Evolutionary conservation across 2,329 filamentous ascomycete genomes (phyloP).

Genomic region (Penicillium sp.): DNA sequence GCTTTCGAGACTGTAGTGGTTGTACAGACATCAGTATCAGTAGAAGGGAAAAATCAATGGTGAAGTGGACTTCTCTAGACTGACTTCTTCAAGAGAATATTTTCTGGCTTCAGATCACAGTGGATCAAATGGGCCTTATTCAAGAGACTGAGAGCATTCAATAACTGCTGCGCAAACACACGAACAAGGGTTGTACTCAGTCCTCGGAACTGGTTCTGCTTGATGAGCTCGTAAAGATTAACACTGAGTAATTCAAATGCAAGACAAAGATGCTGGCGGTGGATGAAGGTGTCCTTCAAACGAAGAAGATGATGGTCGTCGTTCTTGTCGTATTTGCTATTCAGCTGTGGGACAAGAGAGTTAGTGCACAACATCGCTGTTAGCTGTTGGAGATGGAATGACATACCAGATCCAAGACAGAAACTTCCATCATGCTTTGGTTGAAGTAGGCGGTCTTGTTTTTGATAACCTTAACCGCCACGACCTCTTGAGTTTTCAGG

Average conservation of each 20-base stretch:
- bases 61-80: constrained; percentile 21
- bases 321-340: constrained; percentile 98
- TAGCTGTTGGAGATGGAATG: background rate
- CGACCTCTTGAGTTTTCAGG: constrained; percentile 95
- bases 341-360: constrained; percentile 61
- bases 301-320: constrained; percentile 95
- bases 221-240: constrained; percentile 97
- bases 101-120: constrained; percentile 97
- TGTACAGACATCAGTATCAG: constrained; percentile 12
- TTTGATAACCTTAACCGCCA: constrained; percentile 98
- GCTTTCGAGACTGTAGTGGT: constrained; percentile 70
- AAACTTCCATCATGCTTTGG: constrained; percentile 99
- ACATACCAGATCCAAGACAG: constrained; percentile 85
- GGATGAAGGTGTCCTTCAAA: constrained; percentile 97
- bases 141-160: constrained; percentile 86
- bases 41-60: background rate
- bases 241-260: constrained; percentile 96
- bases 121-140: constrained; percentile 98
- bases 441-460: constrained; percentile 99
- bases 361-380: background rate
- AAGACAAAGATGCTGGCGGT: constrained; percentile 91
- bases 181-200: constrained; percentile 94
- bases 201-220: constrained; percentile 98
- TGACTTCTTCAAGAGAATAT: constrained; percentile 92
- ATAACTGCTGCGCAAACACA: constrained; percentile 93